phyloP scores from a whole-genome alignment of 768 basidiomycete genomes.

The Tulasnella sp. region DNA sequence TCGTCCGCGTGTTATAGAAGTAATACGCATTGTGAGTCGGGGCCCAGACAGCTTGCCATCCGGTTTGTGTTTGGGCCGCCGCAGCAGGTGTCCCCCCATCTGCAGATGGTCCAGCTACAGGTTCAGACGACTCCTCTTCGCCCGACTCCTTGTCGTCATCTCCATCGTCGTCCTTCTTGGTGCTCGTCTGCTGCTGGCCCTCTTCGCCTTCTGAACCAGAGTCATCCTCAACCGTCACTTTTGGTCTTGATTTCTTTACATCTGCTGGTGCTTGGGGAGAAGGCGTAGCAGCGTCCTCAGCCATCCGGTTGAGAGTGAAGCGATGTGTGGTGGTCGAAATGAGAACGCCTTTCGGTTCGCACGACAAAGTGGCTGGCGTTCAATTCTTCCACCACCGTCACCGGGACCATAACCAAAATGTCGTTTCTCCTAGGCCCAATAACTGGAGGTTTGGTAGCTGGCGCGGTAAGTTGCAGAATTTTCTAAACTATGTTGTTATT shows the following conservation, averaged over 20 bases:
- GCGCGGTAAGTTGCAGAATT: slow-evolving; percentile 12
- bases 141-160: slow-evolving; percentile 8
- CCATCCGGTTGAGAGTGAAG: not conserved
- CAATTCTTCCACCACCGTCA: not conserved
- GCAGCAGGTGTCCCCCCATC: not conserved
- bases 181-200: not conserved
- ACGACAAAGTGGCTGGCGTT: not conserved
- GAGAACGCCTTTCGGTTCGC: not conserved
- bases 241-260: slow-evolving; percentile 18
- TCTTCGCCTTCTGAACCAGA: slow-evolving; percentile 10
- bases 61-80: slow-evolving; percentile 34
- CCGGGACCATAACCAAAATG: not conserved
- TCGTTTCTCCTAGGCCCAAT: slow-evolving; percentile 21
- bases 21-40: slow-evolving; percentile 77
- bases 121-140: not conserved
- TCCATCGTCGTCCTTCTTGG: not conserved
- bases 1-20: slow-evolving; percentile 70
- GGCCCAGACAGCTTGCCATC: slow-evolving; percentile 81
- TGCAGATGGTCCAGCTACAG: not conserved
- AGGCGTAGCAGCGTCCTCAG: not conserved
- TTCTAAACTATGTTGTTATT: not conserved
- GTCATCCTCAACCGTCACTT: slow-evolving; percentile 12
- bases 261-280: not conserved
- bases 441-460: slow-evolving; percentile 23
- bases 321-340: not conserved